Conservation (phyloP, 176 grass and related monocot species). For the Urochloa ruziziensis region DNA sequence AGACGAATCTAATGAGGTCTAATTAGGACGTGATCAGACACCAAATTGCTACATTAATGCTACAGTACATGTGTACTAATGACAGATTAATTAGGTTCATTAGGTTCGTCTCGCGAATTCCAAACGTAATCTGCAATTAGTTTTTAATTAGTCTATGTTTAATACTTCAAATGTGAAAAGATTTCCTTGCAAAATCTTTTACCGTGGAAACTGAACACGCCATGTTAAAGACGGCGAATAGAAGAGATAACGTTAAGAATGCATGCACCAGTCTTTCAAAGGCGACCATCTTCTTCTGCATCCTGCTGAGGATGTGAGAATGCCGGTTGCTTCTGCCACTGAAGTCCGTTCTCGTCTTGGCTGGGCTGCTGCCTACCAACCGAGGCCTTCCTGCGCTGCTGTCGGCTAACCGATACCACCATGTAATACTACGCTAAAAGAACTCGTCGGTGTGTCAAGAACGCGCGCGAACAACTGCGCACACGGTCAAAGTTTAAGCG, state of each 20-base stretch:
- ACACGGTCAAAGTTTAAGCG: neutral
- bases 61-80: no score
- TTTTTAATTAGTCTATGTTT: no score
- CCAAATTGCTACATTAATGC: no score
- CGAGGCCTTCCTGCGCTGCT: neutral
- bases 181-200: no score
- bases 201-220: no score
- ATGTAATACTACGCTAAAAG: neutral
- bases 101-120: no score
- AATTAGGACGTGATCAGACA: no score
- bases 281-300: neutral
- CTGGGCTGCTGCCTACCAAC: conserved; percentile 24
- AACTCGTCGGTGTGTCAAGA: neutral
- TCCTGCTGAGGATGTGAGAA: neutral
- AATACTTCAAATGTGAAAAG: no score
- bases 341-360: neutral
- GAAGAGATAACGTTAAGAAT: neutral
- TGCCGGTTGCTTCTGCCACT: neutral
- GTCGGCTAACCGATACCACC: neutral
- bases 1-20: no score
- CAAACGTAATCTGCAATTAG: no score
- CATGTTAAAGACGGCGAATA: neutral
- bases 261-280: neutral
- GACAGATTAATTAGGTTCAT: no score
- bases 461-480: neutral